Base-by-base conservation (phyloP, 2,329 filamentous ascomycete genomes). In the Lachnellula occidentalis region DNA sequence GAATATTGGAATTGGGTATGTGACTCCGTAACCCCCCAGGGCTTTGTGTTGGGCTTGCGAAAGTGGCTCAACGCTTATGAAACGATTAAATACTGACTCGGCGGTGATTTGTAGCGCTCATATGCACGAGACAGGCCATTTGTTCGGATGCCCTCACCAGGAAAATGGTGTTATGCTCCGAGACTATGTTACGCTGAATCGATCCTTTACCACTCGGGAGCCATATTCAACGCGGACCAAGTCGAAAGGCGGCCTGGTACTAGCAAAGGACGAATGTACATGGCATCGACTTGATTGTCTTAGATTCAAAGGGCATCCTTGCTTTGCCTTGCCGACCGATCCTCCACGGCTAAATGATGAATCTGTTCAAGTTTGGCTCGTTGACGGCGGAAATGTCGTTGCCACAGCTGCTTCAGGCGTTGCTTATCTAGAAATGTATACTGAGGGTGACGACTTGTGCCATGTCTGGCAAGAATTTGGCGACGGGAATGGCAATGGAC, bases 231-330 rank as follows among this genome's bases (percentile, higher is more conserved):
- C 90, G 2, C 81, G 92, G 45, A 96, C 90, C 2, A 90, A 90
- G 67, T 86, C 86, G 43, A 90, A 88, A 64, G 92, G 92, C 2
- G 86, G 87, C 4, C 72, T 90, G 6, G 87, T 91, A 42, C 70
- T 87, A 43, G 83, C 82, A 34, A 81, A 85, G 46, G 90, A 96
- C 62, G 94, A 97, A 72, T 96, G 92, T 69, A 79, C 78, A 24
- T 97, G 92, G 92, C 92, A 96, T 71, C 82, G 92, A 55, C 79
- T 97, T 6, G 94, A 97, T 70, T 85, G 85, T 51, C 77, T 99
- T 50, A 88, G 91, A 39, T 96, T 96, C 74, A 86, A 91, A 60
- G 87, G 86, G 62, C 94, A 99, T 67, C 90, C 92, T 4, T 91
- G 89, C 69, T 97, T 99, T 76, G 80, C 85, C 52, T 79, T 95